Conservation (phyloP, 257 asterid genomes). For the Jasminum sambac region DNA sequence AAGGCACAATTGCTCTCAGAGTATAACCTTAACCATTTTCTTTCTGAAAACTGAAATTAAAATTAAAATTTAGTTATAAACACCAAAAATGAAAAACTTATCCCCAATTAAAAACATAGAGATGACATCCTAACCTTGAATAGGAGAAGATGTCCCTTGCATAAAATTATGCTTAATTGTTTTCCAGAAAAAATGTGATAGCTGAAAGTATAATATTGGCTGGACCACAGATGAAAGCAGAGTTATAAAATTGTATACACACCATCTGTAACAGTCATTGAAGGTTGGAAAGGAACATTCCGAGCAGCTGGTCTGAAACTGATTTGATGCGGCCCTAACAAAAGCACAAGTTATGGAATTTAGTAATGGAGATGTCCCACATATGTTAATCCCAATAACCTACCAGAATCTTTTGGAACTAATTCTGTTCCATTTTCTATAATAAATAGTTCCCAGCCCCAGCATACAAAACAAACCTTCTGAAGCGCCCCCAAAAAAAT, state of each 20-base stretch:
- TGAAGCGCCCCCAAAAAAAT: too few species aligned
- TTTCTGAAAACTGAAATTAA: conserved; percentile 1
- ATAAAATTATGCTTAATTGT: not conserved
- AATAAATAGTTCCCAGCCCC: not conserved
- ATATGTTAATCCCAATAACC: not conserved
- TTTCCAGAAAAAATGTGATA: conserved; percentile 9
- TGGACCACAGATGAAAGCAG: conserved; percentile 2
- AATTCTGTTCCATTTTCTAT: not conserved
- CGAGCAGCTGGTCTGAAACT: conserved; percentile 88
- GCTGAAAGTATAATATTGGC: not conserved
- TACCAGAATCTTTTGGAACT: not conserved
- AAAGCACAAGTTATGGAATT: conserved; percentile 17
- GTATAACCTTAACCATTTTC: conserved; percentile 6
- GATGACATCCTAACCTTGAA: not conserved
- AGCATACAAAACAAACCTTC: too few species aligned
- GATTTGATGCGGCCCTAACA: conserved; percentile 84
- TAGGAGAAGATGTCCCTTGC: conserved; percentile 3
- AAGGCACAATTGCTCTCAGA: not conserved
- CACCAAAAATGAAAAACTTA: too few species aligned
- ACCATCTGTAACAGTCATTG: conserved; percentile 98
- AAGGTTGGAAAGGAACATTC: conserved; percentile 71
- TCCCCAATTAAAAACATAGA: conserved; percentile 1
- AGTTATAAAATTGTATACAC: conserved; percentile 10
- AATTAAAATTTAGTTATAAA: not conserved
- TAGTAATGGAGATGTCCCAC: conserved; percentile 11